These are phyloP conservation scores for Colletotrichum costaricense DNA, from an alignment of 2,329 filamentous ascomycete genomes.

Conservation along the genomic window DNA sequence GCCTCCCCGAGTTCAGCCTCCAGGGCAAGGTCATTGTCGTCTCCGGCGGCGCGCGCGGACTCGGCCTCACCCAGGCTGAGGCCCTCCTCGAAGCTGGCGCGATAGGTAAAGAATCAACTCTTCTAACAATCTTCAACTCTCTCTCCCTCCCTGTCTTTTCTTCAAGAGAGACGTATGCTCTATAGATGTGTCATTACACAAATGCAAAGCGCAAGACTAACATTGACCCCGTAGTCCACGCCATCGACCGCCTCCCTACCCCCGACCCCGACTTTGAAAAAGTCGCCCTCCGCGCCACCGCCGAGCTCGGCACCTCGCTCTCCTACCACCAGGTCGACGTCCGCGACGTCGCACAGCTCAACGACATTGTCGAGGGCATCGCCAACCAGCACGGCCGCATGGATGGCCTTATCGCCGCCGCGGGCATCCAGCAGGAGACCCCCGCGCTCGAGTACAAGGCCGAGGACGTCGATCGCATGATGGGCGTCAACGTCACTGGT, in stretches of 20 bases:
- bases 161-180: too few relatives aligned
- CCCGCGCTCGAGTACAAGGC: conserved; percentile 84
- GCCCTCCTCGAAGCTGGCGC: conserved; percentile 85
- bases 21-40: conserved; percentile 80
- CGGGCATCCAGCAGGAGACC: conserved; percentile 84
- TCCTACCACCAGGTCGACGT: conserved; percentile 86
- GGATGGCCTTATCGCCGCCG: conserved; percentile 80
- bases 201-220: conserved; percentile 2
- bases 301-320: conserved; percentile 74
- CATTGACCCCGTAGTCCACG: conserved; percentile 63
- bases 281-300: conserved; percentile 71
- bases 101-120: conserved; percentile 55
- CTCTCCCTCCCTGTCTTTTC: too few relatives aligned
- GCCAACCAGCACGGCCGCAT: conserved; percentile 76
- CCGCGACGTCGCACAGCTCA: conserved; percentile 75
- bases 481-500: conserved; percentile 89
- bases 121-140: neutral
- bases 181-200: too few relatives aligned
- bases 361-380: conserved; percentile 75
- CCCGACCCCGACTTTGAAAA: conserved; percentile 69
- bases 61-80: conserved; percentile 83
- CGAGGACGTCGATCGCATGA: conserved; percentile 80
- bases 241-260: conserved; percentile 69
- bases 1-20: conserved; percentile 80
- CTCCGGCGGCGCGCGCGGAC: conserved; percentile 79